A percentile compares a stretch with the other conserved stretches of the same genome.
phyloP scores from a whole-genome alignment of 2,329 filamentous ascomycete genomes.

The Sporothrix schenckii region DNA sequence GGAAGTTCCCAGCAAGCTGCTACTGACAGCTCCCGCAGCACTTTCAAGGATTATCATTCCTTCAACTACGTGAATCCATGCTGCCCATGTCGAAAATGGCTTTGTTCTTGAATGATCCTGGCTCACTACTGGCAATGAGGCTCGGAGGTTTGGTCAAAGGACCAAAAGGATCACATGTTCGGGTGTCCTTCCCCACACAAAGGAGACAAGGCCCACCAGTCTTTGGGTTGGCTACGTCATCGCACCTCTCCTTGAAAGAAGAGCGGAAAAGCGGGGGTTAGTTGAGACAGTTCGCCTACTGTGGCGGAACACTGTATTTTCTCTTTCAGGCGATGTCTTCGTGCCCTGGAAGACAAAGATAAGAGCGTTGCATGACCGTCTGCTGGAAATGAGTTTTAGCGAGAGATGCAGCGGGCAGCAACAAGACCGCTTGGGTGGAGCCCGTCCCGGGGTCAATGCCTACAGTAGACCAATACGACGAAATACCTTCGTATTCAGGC shows the following conservation, averaged over 20 bases:
- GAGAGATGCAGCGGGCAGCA: constrained; percentile 33
- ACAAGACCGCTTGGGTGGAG: constrained; percentile 5
- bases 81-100: neutral
- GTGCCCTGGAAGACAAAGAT: neutral
- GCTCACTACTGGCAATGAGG: no score
- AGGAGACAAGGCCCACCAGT: constrained; percentile 3
- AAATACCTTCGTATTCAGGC: neutral
- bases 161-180: constrained; percentile 6
- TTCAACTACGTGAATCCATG: neutral
- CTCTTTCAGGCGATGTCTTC: neutral
- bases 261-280: neutral
- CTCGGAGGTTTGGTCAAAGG: neutral
- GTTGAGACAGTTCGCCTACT: neutral
- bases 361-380: constrained; percentile 4
- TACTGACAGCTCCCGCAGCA: neutral
- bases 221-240: constrained; percentile 14
- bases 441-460: constrained; percentile 26
- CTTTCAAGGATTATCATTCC: neutral
- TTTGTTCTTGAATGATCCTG: neutral
- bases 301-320: constrained; percentile 21
- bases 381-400: constrained; percentile 33
- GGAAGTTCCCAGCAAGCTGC: constrained; percentile 11
- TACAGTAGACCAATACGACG: neutral
- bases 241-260: neutral
- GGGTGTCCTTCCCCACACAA: neutral